phyloP scores from a whole-genome alignment of 768 basidiomycete genomes.

The Auriscalpium orientale region DNA sequence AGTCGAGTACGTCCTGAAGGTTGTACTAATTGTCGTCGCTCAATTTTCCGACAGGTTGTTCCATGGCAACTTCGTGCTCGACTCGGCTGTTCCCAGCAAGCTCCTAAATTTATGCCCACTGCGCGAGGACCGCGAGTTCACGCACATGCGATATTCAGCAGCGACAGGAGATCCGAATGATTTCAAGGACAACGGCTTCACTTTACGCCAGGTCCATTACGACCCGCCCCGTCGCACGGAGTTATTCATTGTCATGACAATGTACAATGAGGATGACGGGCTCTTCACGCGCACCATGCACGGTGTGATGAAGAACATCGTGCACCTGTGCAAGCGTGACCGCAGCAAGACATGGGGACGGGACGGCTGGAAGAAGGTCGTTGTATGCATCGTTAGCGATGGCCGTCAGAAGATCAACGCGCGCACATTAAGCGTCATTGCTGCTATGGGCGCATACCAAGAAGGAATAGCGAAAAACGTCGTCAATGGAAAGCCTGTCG shows the following conservation, averaged over 20 bases:
- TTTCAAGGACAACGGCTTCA: slow-evolving; percentile 76
- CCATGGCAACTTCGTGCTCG: slow-evolving; percentile 90
- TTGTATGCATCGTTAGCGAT: slow-evolving; percentile 87
- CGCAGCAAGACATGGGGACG: slow-evolving; percentile 93
- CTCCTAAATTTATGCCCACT: slow-evolving; percentile 75
- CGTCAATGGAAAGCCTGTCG: slow-evolving; percentile 76
- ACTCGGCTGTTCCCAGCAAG: slow-evolving; percentile 86
- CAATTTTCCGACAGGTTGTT: slow-evolving; percentile 47
- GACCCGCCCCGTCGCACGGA: slow-evolving; percentile 88
- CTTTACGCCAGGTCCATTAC: slow-evolving; percentile 84
- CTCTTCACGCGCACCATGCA: slow-evolving; percentile 92
- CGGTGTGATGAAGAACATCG: slow-evolving; percentile 91
- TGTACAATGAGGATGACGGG: slow-evolving; percentile 94
- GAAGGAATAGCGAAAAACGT: slow-evolving; percentile 86
- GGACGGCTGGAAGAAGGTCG: slow-evolving; percentile 98
- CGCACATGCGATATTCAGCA: slow-evolving; percentile 93
- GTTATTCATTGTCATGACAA: slow-evolving; percentile 95
- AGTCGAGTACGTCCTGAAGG: slow-evolving; percentile 54
- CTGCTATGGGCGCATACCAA: slow-evolving; percentile 92
- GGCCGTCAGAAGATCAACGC: slow-evolving; percentile 82
- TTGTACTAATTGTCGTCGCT: background rate
- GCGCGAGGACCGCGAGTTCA: slow-evolving; percentile 82
- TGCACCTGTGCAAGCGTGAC: slow-evolving; percentile 79
- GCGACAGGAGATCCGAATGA: slow-evolving; percentile 96
- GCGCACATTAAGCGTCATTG: slow-evolving; percentile 77